Evolutionary conservation across 2,329 filamentous ascomycete genomes (phyloP).

Genomic region (Trichophyton benhamiae): DNA sequence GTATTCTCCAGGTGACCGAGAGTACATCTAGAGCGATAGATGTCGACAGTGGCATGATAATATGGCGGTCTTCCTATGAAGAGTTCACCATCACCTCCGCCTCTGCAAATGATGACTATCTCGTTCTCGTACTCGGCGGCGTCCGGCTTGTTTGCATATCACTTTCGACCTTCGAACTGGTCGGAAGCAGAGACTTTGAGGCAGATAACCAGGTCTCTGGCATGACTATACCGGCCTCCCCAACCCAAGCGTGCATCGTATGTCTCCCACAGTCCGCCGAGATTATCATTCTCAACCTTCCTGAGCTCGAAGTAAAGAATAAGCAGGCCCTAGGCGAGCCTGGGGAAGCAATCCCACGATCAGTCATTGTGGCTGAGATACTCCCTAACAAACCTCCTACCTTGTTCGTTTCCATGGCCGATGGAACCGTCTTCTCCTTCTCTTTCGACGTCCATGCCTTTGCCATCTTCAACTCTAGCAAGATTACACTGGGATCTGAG

Average conservation of each 20-base stretch:
- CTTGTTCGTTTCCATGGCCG: slow-evolving; percentile 79
- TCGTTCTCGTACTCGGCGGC: slow-evolving; percentile 66
- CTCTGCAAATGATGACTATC: slow-evolving; percentile 57
- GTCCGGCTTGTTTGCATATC: slow-evolving; percentile 58
- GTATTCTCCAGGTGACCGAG: slow-evolving; percentile 65
- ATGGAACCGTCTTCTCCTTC: slow-evolving; percentile 81
- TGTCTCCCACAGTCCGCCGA: slow-evolving; percentile 80
- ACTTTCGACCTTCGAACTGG: slow-evolving; percentile 44
- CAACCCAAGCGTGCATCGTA: slow-evolving; percentile 58
- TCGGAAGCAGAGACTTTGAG: slow-evolving; percentile 48
- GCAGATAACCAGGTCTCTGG: slow-evolving; percentile 71
- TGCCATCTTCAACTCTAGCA: slow-evolving; percentile 60
- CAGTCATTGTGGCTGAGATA: slow-evolving; percentile 66
- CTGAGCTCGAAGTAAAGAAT: slow-evolving; percentile 52
- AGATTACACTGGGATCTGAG: slow-evolving; percentile 71
- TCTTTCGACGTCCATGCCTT: slow-evolving; percentile 52
- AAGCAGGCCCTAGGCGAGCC: slow-evolving; percentile 53
- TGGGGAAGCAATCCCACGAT: slow-evolving; percentile 67
- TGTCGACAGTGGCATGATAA: slow-evolving; percentile 33
- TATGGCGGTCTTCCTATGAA: slow-evolving; percentile 28
- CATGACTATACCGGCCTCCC: slow-evolving; percentile 56
- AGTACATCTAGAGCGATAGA: slow-evolving; percentile 49
- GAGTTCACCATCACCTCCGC: slow-evolving; percentile 57
- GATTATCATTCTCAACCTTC: slow-evolving; percentile 60
- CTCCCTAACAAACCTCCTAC: slow-evolving; percentile 57